Evolutionary conservation across 768 basidiomycete species (phyloP).

Genomic region (Tephrocybe rancida): DNA sequence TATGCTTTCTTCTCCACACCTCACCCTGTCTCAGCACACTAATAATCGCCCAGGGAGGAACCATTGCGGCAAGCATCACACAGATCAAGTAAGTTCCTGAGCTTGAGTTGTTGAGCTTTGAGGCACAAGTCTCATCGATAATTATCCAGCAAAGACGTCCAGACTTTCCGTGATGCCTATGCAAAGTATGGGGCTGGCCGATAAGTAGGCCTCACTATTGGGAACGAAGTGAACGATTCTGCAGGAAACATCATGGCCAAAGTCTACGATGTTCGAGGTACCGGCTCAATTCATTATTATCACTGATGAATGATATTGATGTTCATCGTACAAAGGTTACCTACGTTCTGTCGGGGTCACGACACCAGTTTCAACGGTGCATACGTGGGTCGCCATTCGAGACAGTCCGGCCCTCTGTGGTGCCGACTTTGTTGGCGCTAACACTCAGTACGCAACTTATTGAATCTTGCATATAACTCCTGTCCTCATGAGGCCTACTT

Average conservation of each 20-base stretch:
- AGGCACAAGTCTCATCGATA: background rate
- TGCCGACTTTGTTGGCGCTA: constrained; percentile 40
- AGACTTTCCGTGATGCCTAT: constrained; percentile 33
- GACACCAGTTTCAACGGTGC: constrained; percentile 38
- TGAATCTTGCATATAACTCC: too few relatives aligned
- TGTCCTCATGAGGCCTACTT: too few relatives aligned
- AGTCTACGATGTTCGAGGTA: constrained; percentile 37
- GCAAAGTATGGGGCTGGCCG: constrained; percentile 30
- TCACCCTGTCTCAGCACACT: background rate
- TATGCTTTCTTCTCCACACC: constrained; percentile 13
- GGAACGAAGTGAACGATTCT: constrained; percentile 39
- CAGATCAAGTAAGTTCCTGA: constrained; percentile 30
- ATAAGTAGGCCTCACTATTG: constrained; percentile 37
- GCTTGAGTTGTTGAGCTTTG: background rate
- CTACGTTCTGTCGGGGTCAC: constrained; percentile 34
- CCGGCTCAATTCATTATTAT: background rate
- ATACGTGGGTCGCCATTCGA: constrained; percentile 37
- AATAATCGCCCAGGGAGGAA: constrained; percentile 29
- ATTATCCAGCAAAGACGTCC: constrained; percentile 36
- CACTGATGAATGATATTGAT: background rate
- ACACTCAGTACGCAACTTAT: constrained; percentile 37
- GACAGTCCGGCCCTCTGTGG: constrained; percentile 33
- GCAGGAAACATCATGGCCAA: constrained; percentile 35
- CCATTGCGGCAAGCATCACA: constrained; percentile 26
- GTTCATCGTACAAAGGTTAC: constrained; percentile 22